phyloP scores from a whole-genome alignment of 2,329 filamentous ascomycete species.

The Monosporascus sp. region DNA sequence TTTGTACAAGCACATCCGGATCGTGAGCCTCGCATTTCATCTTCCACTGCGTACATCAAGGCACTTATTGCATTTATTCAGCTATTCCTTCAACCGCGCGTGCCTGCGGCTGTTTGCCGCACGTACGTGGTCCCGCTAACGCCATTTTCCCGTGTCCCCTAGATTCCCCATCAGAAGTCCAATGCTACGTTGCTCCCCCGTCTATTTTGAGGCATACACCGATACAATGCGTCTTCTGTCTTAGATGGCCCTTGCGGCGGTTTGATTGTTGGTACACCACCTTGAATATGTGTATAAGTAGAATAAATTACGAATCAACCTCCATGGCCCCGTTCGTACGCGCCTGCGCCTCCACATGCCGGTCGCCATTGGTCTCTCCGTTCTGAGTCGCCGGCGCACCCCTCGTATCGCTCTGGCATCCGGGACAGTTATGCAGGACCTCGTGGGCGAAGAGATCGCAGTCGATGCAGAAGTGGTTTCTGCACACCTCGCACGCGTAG shows the following conservation, averaged over 20 bases:
- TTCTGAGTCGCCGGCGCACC: constrained; percentile 8
- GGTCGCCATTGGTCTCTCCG: constrained; percentile 1
- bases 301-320: constrained; percentile 31
- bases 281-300: not conserved
- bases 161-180: no score
- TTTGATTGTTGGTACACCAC: not conserved
- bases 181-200: no score
- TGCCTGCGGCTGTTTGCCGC: not conserved
- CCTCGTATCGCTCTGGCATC: constrained; percentile 61
- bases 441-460: constrained; percentile 96
- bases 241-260: no score
- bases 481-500: constrained; percentile 85
- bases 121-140: not conserved
- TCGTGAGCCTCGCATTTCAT: no score
- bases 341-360: constrained; percentile 12
- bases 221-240: no score
- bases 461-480: constrained; percentile 93
- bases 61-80: no score
- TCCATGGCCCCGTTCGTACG: constrained; percentile 37
- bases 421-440: constrained; percentile 91
- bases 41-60: no score
- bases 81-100: no score
- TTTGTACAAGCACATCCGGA: no score
- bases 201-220: no score
- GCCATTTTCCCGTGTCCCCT: not conserved